Base-by-base conservation (phyloP, 1,284 basidiomycete genomes). In the Ganoderma lingzhi region DNA sequence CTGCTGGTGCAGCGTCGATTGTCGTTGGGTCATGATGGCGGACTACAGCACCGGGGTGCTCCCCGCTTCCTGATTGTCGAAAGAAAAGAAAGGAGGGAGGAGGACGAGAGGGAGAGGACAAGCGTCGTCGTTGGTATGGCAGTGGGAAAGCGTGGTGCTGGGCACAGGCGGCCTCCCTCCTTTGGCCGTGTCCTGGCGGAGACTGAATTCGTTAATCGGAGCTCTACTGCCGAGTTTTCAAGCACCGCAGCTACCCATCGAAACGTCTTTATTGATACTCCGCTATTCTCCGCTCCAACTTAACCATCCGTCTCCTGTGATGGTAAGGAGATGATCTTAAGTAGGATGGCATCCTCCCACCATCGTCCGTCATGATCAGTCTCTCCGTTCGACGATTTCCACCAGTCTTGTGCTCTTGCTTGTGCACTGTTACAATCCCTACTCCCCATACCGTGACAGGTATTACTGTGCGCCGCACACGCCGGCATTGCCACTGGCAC, bases 1-100 rank as follows among this genome's bases (percentile, higher is more conserved):
- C 76, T 86, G 88, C 78, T 90, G 89, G 78, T 88, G 87, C 76
- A 80, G 76, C 70, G 79, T 78, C 65, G 77, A 78, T 75, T 79
- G 78, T 70, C 79, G 72, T 63, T 74, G 59, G 37, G 59, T 77
- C 78, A 80, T 80, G 74, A 65, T 73, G 68, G 62, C 63, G 66
- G 65, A 64, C 42, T 72, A 69, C 68, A 66, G 71, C 72, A 71
- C 72, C 72, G 56, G 63, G 66, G 68, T 73, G 70, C 72, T 73
- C 64, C 72, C 68, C 70, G 68, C 70, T 65, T 71, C 70, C 70
- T 71, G 70, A 66, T 61, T 14, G 70, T 69, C 67, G 67, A 70
- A 71, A 65, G 68, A 68, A 64, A 70, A 68, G 66, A 73, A 73
- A 68, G 64, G 65, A 70, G 70, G 64, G 67, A 70, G 64, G n/a